Conservation (phyloP, 345 rosid genomes). For the Eucalyptus curtisii region DNA sequence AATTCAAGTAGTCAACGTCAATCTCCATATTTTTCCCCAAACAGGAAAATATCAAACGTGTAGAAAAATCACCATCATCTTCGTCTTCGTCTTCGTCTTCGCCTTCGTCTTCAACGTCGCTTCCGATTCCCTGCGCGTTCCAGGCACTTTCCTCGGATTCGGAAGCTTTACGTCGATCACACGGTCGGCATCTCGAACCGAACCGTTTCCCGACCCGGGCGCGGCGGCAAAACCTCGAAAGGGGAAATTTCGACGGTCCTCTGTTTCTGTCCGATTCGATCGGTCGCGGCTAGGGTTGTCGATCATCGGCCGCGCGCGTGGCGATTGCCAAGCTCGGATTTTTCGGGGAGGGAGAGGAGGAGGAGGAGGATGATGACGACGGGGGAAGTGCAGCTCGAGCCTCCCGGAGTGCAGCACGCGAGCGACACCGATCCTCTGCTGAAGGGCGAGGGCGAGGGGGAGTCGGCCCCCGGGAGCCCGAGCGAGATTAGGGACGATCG, state of each 20-base stretch:
- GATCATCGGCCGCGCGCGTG: not conserved
- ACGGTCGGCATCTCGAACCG: not conserved
- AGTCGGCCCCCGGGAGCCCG: conserved; percentile 17
- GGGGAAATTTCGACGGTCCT: not conserved
- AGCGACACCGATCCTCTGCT: conserved; percentile 76
- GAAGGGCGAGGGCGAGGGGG: conserved; percentile 9
- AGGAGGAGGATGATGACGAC: not conserved
- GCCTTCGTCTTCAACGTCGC: not conserved
- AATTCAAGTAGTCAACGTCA: not conserved
- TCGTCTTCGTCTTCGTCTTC: not conserved
- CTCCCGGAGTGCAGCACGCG: conserved; percentile 19
- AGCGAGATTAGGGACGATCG: conserved; percentile 32
- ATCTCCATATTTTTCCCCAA: not conserved
- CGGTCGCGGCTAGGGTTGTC: not conserved
- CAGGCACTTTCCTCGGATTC: not conserved
- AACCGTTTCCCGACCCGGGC: not conserved
- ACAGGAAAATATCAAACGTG: not conserved
- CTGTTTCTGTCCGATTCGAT: not conserved
- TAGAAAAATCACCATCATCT: not conserved
- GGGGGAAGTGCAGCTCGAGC: conserved; percentile 64
- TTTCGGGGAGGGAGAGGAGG: not conserved
- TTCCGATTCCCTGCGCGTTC: not conserved
- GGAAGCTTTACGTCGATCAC: not conserved
- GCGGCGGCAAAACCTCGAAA: not conserved
- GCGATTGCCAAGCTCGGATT: not conserved